Evolutionary conservation across 2,329 filamentous ascomycete species (phyloP), one percentile per base, ranked within the genome.

Genomic region (Aspergillus brunneoviolaceus): DNA sequence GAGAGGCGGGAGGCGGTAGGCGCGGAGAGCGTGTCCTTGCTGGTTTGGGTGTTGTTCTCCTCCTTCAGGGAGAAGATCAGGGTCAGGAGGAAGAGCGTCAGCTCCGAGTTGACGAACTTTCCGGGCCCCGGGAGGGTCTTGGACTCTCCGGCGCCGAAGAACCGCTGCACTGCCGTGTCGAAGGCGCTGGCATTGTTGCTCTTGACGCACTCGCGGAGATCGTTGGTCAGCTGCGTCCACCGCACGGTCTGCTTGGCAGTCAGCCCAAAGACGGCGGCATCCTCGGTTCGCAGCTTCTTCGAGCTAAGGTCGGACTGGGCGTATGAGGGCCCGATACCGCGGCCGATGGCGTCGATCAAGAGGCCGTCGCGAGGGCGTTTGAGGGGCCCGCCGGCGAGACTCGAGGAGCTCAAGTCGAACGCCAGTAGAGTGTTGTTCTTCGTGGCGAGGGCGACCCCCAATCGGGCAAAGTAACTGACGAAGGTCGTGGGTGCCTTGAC

Each of bases 381-480:
- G n/a, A 74, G 67, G 25, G 70, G 73, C 16, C 67, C 63, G 6
- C 67, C 70, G 3, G 66, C 65, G 10, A 68, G 68, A 51, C 74
- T 64, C 19, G 74, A 65, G 25, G 73, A 67, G 45, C 68, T 74
- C 50, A 81, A 63, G 58, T 81, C 79, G 55, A 81, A 78, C 4
- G 76, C 76, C 49, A 81, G 65, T n/a, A 82, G 66, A 5, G 74
- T 74, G 42, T 73, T 76, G 49, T 76, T 75, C 52, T 74, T 74
- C 19, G 72, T 72, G 12, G 77, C 79, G 25, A 82, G 69, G 12
- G 76, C 74, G 49, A 80, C 70, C 23, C 75, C 74, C 23, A 79
- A 70, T 51, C 80, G 78, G 14, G 77, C 71, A 52, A 78, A 80
- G 63, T 80, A 80, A 39, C 74, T 74, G 53, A 80, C 69, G 59